Evolutionary conservation across 1,139 yeast genomes (phyloP), one percentile per base, ranked within the genome.

Genomic region (Yamadazyma dushanensis): DNA sequence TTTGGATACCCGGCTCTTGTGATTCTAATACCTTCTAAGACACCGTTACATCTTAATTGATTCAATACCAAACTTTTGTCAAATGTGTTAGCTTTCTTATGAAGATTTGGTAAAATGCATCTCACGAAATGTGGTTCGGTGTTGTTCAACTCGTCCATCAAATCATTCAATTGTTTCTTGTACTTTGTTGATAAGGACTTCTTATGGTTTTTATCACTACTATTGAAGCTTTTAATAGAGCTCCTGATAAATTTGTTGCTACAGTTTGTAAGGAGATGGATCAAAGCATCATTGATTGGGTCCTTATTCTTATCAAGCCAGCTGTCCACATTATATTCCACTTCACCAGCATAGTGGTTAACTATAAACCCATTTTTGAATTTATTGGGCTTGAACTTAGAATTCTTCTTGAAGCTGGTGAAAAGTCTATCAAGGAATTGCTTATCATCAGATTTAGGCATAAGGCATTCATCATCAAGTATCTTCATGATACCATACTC

Each of bases 1-100:
- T 94, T 94, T 1, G 99, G 98, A 56, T 85, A 94, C 3, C 99
- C 99, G 11, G 96, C 90, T 46, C 99, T 74, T 0, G 97, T 96
- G 44, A 94, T 92, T 60, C 98, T 75, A 29, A 94, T 94, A 45
- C 99, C 99, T 67, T 94, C 99, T 34, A 94, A 66, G 10, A 94
- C 99, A 73, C 99, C 99, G 56, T 94, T 94, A 57, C 97, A 94
- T 44, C 97, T 73, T 42, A 94, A 70, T 61, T 94, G 99, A 41
- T 86, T 92, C 35, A 92, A 66, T 3, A 94, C 96, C 26, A 94
- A 65, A 20, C 63, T 66, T 51, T 84, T 87, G 50, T 89, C 90
- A 52, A 92, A 84, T 33, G 71, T 66, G 31, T 76, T 77, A 0
- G 97, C 80, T 40, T 70, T 71, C 55, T 92, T 90, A 25, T 75